These are phyloP conservation scores for Sugiyamaella japonica DNA, from an alignment of 1,139 yeast genomes.

Conservation along the genomic window DNA sequence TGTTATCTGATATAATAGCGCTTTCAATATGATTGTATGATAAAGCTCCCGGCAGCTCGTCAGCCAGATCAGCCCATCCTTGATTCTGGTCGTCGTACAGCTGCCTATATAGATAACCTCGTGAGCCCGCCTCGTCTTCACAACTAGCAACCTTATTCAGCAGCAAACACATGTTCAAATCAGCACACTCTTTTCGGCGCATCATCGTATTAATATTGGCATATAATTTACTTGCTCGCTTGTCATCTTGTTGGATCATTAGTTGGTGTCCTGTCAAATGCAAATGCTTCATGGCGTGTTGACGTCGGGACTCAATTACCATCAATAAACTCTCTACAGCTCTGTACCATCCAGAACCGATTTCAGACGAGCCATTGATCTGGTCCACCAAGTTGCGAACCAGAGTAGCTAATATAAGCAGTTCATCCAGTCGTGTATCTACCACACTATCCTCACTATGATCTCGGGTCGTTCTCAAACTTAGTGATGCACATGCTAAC, in stretches of 20 bases:
- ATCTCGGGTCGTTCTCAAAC: neutral
- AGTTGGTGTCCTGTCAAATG: neutral
- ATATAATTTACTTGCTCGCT: neutral
- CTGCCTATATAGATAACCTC: neutral
- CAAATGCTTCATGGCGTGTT: neutral
- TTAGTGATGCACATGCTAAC: slow-evolving; percentile 2
- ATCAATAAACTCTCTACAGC: neutral
- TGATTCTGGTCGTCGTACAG: neutral
- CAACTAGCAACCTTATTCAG: neutral
- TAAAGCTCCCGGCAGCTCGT: neutral
- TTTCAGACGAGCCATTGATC: neutral
- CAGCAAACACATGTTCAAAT: neutral
- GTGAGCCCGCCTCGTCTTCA: neutral
- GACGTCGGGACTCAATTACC: neutral
- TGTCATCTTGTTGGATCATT: neutral
- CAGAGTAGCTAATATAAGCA: neutral
- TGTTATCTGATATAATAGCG: neutral
- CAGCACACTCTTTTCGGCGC: neutral
- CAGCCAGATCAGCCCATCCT: neutral
- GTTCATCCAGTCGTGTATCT: neutral
- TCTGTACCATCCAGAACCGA: neutral
- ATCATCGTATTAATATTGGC: neutral
- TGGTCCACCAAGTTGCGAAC: neutral
- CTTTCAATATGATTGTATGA: slow-evolving; percentile 7
- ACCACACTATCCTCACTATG: neutral